Base-by-base conservation (phyloP, 352 stramenopile species). In the Phytophthora fragariae region DNA sequence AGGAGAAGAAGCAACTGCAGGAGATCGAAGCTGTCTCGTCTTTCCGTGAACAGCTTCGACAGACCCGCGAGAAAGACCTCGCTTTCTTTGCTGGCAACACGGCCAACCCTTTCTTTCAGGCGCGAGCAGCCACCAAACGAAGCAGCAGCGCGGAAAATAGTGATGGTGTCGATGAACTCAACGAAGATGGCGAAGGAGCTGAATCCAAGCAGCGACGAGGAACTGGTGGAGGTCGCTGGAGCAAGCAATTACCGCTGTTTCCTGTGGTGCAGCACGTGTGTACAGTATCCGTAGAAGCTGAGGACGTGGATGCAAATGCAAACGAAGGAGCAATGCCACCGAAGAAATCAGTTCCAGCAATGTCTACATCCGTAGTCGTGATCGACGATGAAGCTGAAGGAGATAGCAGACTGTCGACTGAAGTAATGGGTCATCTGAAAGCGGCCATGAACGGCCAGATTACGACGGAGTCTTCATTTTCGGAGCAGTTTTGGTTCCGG, bases 71-170 rank as follows among this genome's bases (percentile, higher is more conserved):
- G 57, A 88, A 89, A 17, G 88, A 94, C 65, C 63, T 86, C 17
- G 84, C 77, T 24, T 94, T 93, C 60, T 94, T 92, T 49, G 79
- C 72, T n/a, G 83, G 81, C 10, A 84, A 84, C 31, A 76, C 64
- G 2, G 72, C 81, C 11, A 93, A 92, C 33, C 83, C 88, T 14
- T 94, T 94, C 57, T 94, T 94, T 61, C 77, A 92, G 37, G 71
- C 80, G 8, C 83, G 68, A 72, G 9, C 54, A 10, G 50, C 2
- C 12, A 46, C 6, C 27, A 72, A 68, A 11, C 59, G 39, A 57
- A 75, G 58, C 29, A 70, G 52, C 8, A 79, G 77, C 53, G 68
- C 72, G 10, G 79, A 73, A 54, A 69, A 68, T 4, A 65, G 72
- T 0, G 57, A 71, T 11, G 70, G 70, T 21, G 60, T 59, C 5